These are phyloP conservation scores for Cardiospermum halicacabum DNA, from an alignment of 345 rosid species.

Conservation along the genomic window DNA sequence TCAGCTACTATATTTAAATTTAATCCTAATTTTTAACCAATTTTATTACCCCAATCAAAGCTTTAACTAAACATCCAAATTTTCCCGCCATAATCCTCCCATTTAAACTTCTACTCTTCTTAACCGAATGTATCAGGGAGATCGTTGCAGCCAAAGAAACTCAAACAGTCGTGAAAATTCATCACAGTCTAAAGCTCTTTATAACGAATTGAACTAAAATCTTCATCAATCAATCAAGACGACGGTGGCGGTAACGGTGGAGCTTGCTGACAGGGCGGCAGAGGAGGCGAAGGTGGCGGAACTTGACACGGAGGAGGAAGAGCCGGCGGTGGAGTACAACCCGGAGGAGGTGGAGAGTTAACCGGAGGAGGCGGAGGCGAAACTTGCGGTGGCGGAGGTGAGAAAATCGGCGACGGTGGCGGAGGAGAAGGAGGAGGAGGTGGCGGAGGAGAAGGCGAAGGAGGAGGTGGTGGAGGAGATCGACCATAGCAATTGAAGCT, in stretches of 20 bases:
- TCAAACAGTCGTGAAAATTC: too few species aligned
- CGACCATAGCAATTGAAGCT: constrained; percentile 38
- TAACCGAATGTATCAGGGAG: too few species aligned
- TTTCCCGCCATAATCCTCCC: background rate
- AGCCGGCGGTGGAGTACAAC: constrained; percentile 12
- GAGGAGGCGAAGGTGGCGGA: constrained; percentile 14
- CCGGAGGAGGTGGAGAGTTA: constrained; percentile 7
- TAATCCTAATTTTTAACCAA: too few species aligned
- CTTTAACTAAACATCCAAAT: background rate
- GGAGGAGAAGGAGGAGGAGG: constrained; percentile 17
- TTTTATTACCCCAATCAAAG: constrained; percentile 1
- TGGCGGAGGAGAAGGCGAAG: constrained; percentile 10
- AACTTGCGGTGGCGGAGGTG: background rate
- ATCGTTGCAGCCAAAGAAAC: too few species aligned
- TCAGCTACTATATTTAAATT: constrained; percentile 6
- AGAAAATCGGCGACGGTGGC: constrained; percentile 3
- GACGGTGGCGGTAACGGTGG: constrained; percentile 37
- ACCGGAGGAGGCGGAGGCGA: background rate
- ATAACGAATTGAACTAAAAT: background rate
- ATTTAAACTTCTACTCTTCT: too few species aligned
- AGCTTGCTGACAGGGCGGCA: constrained; percentile 13
- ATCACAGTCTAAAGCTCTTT: constrained; percentile 2
- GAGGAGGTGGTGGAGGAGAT: background rate
- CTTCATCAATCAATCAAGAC: constrained; percentile 14
- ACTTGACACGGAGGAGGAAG: background rate